phyloP scores from a whole-genome alignment of 2,329 filamentous ascomycete species.

The Thielaviopsis euricoi region DNA sequence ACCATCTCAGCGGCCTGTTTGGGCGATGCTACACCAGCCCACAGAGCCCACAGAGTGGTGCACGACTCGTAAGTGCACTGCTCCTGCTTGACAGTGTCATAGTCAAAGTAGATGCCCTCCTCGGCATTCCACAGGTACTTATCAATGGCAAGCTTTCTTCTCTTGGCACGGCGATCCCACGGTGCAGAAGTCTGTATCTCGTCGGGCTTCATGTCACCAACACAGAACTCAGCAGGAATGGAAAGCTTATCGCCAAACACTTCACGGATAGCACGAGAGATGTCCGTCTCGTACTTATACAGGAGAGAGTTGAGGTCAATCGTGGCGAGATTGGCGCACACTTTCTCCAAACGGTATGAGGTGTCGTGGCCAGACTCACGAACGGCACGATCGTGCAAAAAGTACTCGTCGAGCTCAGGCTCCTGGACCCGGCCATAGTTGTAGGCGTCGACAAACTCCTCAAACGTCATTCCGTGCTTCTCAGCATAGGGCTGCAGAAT shows the following conservation, averaged over 20 bases:
- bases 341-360: constrained; percentile 75
- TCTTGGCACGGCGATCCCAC: constrained; percentile 81
- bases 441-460: constrained; percentile 78
- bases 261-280: constrained; percentile 68
- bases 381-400: constrained; percentile 87
- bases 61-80: constrained; percentile 76
- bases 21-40: constrained; percentile 77
- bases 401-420: constrained; percentile 86
- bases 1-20: constrained; percentile 77
- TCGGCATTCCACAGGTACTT: constrained; percentile 88
- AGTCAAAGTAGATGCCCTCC: constrained; percentile 95
- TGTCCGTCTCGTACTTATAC: constrained; percentile 95
- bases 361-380: constrained; percentile 96
- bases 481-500: constrained; percentile 66
- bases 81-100: constrained; percentile 68
- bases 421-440: constrained; percentile 62
- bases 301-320: constrained; percentile 88
- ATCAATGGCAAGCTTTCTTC: constrained; percentile 72
- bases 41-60: constrained; percentile 95
- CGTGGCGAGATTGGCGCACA: constrained; percentile 78
- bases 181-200: constrained; percentile 65
- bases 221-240: constrained; percentile 72
- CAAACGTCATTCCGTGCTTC: constrained; percentile 68
- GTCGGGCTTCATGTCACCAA: constrained; percentile 43
- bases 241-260: constrained; percentile 68